Conservation (phyloP, 1,139 yeast species). For the Pichia sp. region DNA sequence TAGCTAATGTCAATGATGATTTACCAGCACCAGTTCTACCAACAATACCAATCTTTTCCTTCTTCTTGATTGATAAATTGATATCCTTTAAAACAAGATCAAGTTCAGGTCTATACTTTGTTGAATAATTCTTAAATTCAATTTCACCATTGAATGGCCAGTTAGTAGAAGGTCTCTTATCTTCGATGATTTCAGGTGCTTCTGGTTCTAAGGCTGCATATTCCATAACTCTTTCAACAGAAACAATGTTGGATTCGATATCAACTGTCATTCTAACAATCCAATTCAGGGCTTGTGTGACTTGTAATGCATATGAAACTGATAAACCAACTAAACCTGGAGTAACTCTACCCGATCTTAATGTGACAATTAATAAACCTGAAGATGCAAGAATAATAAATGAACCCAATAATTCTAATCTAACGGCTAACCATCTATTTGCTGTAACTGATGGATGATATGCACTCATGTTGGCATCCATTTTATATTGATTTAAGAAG, state of each 20-base stretch:
- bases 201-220: slow-evolving; percentile 74
- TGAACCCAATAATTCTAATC: slow-evolving; percentile 89
- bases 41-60: slow-evolving; percentile 92
- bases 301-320: slow-evolving; percentile 86
- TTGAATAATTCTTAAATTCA: slow-evolving; percentile 69
- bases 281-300: slow-evolving; percentile 95
- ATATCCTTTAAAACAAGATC: slow-evolving; percentile 78
- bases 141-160: slow-evolving; percentile 87
- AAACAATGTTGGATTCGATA: slow-evolving; percentile 94
- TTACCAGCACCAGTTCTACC: slow-evolving; percentile 98
- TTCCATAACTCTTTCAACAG: slow-evolving; percentile 93
- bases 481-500: slow-evolving; percentile 69
- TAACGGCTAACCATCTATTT: slow-evolving; percentile 95
- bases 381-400: slow-evolving; percentile 84
- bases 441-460: slow-evolving; percentile 93
- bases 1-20: slow-evolving; percentile 83
- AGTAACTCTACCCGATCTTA: slow-evolving; percentile 65
- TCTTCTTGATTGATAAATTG: slow-evolving; percentile 62
- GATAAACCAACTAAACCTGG: slow-evolving; percentile 95
- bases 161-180: slow-evolving; percentile 59
- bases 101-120: slow-evolving; percentile 82
- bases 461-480: slow-evolving; percentile 87
- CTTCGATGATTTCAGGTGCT: slow-evolving; percentile 75
- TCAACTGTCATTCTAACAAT: slow-evolving; percentile 98
- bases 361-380: slow-evolving; percentile 69